Evolutionary conservation across 495 filamentous ascomycete genomes (phyloP).

Genomic region (Penicillium taxi): DNA sequence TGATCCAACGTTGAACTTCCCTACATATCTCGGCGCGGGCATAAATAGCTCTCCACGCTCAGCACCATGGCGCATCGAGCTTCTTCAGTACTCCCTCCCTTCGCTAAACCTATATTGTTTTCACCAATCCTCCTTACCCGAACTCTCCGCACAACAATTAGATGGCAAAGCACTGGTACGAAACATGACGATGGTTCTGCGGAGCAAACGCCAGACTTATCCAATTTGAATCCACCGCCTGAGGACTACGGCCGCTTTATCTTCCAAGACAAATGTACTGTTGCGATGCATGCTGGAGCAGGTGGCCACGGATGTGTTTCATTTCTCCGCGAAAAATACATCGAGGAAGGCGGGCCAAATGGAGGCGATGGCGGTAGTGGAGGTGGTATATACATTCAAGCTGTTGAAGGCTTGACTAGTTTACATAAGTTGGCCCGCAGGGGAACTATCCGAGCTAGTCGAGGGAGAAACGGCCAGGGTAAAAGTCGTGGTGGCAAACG

Average conservation of each 20-base stretch:
- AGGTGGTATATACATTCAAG: slow-evolving; percentile 90
- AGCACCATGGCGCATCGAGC: no score
- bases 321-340: slow-evolving; percentile 81
- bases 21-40: no score
- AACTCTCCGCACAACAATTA: slow-evolving; percentile 23
- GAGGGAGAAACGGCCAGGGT: slow-evolving; percentile 80
- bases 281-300: slow-evolving; percentile 65
- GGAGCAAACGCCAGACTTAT: slow-evolving; percentile 29
- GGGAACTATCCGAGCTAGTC: slow-evolving; percentile 65
- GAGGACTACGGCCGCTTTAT: slow-evolving; percentile 73
- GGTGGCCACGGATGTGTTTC: slow-evolving; percentile 92
- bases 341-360: slow-evolving; percentile 86
- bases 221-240: slow-evolving; percentile 67
- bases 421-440: slow-evolving; percentile 83
- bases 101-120: no score
- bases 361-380: slow-evolving; percentile 91
- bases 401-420: slow-evolving; percentile 80
- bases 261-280: slow-evolving; percentile 77
- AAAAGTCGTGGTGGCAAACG: slow-evolving; percentile 70
- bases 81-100: no score
- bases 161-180: slow-evolving; percentile 24
- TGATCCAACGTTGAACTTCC: no score
- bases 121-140: slow-evolving; percentile 20
- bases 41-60: no score
- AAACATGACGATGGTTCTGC: slow-evolving; percentile 5